Percentiles rank a stretch among this genome's conserved stretches.
phyloP scores from a whole-genome alignment of 768 basidiomycete genomes.

The Suillus discolor region DNA sequence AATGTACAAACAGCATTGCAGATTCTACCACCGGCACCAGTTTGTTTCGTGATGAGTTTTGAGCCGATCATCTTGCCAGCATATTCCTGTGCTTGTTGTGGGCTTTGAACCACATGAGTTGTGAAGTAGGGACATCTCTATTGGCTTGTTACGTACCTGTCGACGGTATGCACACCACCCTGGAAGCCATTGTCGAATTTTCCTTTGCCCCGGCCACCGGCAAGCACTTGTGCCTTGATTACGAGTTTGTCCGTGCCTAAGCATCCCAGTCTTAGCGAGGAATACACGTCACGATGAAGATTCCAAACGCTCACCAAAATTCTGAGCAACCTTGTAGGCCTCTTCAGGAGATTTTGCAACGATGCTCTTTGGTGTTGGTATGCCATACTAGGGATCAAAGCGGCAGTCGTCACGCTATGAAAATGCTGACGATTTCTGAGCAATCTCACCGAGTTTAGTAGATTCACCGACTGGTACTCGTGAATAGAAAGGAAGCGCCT shows the following conservation, averaged over 20 bases:
- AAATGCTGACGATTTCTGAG: not conserved
- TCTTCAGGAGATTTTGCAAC: constrained; percentile 88
- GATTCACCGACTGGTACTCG: constrained; percentile 95
- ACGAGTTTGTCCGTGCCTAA: constrained; percentile 80
- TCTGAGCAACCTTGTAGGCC: constrained; percentile 85
- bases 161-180: constrained; percentile 95
- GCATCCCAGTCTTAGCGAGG: constrained; percentile 3
- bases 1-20: constrained; percentile 84
- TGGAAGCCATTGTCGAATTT: constrained; percentile 95
- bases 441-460: constrained; percentile 83
- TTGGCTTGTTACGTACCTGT: constrained; percentile 57
- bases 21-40: constrained; percentile 86
- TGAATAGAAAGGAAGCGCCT: constrained; percentile 94
- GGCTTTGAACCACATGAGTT: constrained; percentile 44
- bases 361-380: constrained; percentile 91
- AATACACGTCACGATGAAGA: constrained; percentile 1
- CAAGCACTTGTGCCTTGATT: constrained; percentile 98
- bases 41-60: constrained; percentile 98
- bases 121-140: constrained; percentile 6
- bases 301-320: constrained; percentile 63
- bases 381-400: constrained; percentile 72
- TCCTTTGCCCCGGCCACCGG: constrained; percentile 98
- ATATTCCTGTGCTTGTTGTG: constrained; percentile 84
- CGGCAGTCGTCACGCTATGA: not conserved
- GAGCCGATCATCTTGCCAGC: constrained; percentile 94